These are phyloP conservation scores for Hymenoscyphus occultus DNA, from an alignment of 2,329 filamentous ascomycete species.

Conservation along the genomic window DNA sequence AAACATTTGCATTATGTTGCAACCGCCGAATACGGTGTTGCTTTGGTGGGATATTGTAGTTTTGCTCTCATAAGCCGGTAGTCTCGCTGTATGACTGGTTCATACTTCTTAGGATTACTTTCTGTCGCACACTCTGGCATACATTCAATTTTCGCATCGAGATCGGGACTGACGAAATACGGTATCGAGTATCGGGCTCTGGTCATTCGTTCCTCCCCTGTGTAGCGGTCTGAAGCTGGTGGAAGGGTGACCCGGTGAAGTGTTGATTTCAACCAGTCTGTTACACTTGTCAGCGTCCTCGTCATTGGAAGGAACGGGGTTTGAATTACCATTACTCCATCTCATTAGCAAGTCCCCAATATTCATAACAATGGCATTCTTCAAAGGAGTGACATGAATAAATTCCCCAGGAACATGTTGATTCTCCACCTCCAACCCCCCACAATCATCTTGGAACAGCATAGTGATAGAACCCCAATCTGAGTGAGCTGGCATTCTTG, in stretches of 20 bases:
- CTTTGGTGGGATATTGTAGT: slow-evolving; percentile 26
- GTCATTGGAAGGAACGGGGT: background rate
- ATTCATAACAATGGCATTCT: slow-evolving; percentile 47
- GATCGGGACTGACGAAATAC: slow-evolving; percentile 54
- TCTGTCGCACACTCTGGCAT: slow-evolving; percentile 46
- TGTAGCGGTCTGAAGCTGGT: slow-evolving; percentile 39
- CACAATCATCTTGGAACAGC: slow-evolving; percentile 51
- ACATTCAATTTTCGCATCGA: slow-evolving; percentile 50
- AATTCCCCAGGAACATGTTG: slow-evolving; percentile 40
- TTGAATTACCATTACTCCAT: slow-evolving; percentile 46
- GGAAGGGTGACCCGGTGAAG: slow-evolving; percentile 51
- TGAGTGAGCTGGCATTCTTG: slow-evolving; percentile 50
- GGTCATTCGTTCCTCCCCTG: slow-evolving; percentile 43
- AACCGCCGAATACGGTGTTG: background rate
- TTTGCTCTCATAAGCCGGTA: slow-evolving; percentile 29
- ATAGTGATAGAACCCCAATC: slow-evolving; percentile 52
- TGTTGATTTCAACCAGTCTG: slow-evolving; percentile 50
- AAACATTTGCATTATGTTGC: background rate
- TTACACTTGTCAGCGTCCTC: background rate
- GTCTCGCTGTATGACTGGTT: slow-evolving; percentile 37
- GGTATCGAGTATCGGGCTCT: slow-evolving; percentile 56
- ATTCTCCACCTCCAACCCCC: slow-evolving; percentile 50
- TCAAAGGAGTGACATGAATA: slow-evolving; percentile 40
- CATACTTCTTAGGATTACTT: slow-evolving; percentile 47
- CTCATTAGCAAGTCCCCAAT: slow-evolving; percentile 49